These are phyloP conservation scores for Phytophthora pinifolia DNA, from an alignment of 352 stramenopile genomes.

Conservation along the genomic window DNA sequence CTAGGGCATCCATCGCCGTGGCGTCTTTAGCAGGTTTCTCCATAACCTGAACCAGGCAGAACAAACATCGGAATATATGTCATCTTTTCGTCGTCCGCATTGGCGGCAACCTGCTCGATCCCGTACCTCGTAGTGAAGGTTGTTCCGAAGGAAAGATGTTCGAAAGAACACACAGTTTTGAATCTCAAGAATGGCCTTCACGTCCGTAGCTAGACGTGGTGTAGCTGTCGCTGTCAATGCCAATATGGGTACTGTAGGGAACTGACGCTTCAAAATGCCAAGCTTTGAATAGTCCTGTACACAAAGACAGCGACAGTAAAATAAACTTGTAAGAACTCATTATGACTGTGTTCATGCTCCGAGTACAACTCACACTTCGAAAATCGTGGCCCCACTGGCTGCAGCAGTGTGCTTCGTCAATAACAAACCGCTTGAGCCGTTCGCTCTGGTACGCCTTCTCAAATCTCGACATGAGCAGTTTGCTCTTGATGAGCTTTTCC, in stretches of 20 bases:
- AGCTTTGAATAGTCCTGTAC: constrained; percentile 92
- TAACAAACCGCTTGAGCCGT: constrained; percentile 90
- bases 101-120: constrained; percentile 18
- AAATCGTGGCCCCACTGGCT: constrained; percentile 89
- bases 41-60: constrained; percentile 28
- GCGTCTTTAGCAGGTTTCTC: constrained; percentile 51
- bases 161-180: constrained; percentile 83
- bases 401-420: constrained; percentile 91
- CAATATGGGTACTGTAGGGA: constrained; percentile 89
- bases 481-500: constrained; percentile 91
- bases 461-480: constrained; percentile 89
- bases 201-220: constrained; percentile 64
- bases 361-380: constrained; percentile 41
- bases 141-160: constrained; percentile 89
- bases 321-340: constrained; percentile 1
- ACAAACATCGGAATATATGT: constrained; percentile 1
- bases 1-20: constrained; percentile 57
- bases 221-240: constrained; percentile 91
- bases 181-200: constrained; percentile 78
- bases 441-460: constrained; percentile 84
- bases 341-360: neutral
- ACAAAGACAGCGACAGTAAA: neutral
- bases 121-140: constrained; percentile 89
- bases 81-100: neutral
- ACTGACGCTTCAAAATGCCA: constrained; percentile 88